phyloP scores from a whole-genome alignment of 2,329 filamentous ascomycete species.

The Pestalotiopsis sp. region DNA sequence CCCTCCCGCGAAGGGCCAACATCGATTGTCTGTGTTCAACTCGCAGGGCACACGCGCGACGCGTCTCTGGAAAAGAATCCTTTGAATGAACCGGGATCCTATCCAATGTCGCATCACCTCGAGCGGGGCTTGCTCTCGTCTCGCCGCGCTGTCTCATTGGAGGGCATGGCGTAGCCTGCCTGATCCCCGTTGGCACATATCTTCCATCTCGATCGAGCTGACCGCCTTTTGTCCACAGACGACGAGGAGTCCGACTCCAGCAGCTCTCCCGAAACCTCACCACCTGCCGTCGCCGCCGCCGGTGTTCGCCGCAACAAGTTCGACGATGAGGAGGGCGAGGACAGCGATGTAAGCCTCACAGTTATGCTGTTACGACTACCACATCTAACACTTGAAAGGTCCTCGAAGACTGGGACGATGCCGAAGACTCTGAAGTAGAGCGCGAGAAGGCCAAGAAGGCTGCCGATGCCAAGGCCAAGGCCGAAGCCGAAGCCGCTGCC shows the following conservation, averaged over 20 bases:
- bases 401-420: constrained; percentile 94
- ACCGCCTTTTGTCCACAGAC: constrained; percentile 12
- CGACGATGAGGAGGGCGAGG: constrained; percentile 16
- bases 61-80: constrained; percentile 9
- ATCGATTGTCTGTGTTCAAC: constrained; percentile 12
- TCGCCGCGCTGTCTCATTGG: constrained; percentile 20
- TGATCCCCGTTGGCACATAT: constrained; percentile 13
- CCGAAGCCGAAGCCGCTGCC: constrained; percentile 83
- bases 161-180: constrained; percentile 16
- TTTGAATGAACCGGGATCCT: constrained; percentile 3
- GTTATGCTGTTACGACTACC: neutral
- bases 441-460: constrained; percentile 92
- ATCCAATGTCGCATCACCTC: constrained; percentile 14
- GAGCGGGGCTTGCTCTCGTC: constrained; percentile 17
- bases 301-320: constrained; percentile 12
- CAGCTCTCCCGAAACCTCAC: constrained; percentile 9
- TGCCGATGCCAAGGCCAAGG: constrained; percentile 83
- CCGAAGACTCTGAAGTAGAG: constrained; percentile 95
- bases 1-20: neutral
- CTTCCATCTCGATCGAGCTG: constrained; percentile 12
- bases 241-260: constrained; percentile 16
- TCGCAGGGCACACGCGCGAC: constrained; percentile 5
- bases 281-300: neutral
- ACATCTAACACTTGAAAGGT: constrained; percentile 56
- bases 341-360: constrained; percentile 15